Base-by-base conservation (phyloP, 495 filamentous ascomycete genomes). In the Penicillium egyptiacum region DNA sequence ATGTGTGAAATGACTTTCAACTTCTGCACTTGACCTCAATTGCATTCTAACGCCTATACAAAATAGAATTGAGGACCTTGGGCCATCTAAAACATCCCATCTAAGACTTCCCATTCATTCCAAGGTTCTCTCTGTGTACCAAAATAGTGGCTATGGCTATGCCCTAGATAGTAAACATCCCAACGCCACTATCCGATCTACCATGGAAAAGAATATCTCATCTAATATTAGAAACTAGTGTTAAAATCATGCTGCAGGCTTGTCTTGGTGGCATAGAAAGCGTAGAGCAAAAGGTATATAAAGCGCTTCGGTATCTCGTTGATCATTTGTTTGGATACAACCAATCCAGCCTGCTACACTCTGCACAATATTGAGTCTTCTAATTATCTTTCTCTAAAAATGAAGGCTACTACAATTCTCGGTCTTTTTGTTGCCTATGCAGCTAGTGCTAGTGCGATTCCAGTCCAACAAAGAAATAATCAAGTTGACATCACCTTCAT, bases 401-500 rank as follows among this genome's bases (percentile, higher is more conserved):
- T 56, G 54, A 47, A 53, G 47, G 28, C 49, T 19, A 54, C 44
- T 19, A 20, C 39, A 22, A 30, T 55, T 22, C 10, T 62, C 16
- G 19, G 51, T 49, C 33, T 62, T 44, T 54, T 57, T 19, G 48
- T 49, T 53, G 55, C 45, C 40, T 17, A 62, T 10, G 61, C 42
- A 33, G 40, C 57, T 22, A 51, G 55, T 28, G 33, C 59, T 12
- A 57, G 22, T 19, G 64, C 61, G 2, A 26, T 45, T 11, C 55
- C 58, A 23, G 5, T 59, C 17, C 53, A 52, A 22, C 51, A 39
- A 30, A 42, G 59, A 30, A n/a, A 57, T 1, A 25, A 59, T 9
- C 19, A 33, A 16, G 61, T 55, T 19, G 51, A 60, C 2, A 66
- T 71, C 46, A 69, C 61, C 17, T 70, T 70, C 44, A 48, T 63